phyloP scores from a whole-genome alignment of 768 basidiomycete species.

The Leccinum uliginosum region DNA sequence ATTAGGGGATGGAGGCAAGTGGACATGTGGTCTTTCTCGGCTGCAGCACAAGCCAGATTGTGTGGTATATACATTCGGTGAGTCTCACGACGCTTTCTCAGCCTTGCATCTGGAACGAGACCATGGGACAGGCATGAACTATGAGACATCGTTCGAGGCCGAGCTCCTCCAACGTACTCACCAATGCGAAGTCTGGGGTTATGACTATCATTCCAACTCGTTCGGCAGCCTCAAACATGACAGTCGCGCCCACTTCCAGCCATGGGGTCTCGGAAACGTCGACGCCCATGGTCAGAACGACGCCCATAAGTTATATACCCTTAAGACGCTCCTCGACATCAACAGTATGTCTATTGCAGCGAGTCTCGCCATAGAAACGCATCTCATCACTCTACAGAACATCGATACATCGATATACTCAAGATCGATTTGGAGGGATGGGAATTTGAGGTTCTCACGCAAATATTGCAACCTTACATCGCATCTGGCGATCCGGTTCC shows the following conservation, averaged over 20 bases:
- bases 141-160: constrained; percentile 62
- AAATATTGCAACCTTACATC: constrained; percentile 37
- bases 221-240: constrained; percentile 32
- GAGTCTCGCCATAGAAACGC: background rate
- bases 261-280: constrained; percentile 36
- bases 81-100: background rate
- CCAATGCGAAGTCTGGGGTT: constrained; percentile 58
- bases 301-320: constrained; percentile 40
- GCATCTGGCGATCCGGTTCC: constrained; percentile 36
- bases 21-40: constrained; percentile 60
- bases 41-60: constrained; percentile 51
- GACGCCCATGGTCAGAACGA: constrained; percentile 34
- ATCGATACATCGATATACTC: constrained; percentile 37
- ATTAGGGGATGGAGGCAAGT: constrained; percentile 68
- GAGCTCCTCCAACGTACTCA: constrained; percentile 45
- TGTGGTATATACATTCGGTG: constrained; percentile 61
- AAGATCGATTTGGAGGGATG: constrained; percentile 48
- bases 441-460: constrained; percentile 41
- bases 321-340: constrained; percentile 39
- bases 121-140: constrained; percentile 40
- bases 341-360: constrained; percentile 32
- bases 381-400: constrained; percentile 19
- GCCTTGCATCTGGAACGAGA: background rate
- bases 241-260: constrained; percentile 39
- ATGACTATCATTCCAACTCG: constrained; percentile 42